These are phyloP conservation scores for Pythium brassicae DNA, from an alignment of 352 stramenopile species.

Conservation along the genomic window DNA sequence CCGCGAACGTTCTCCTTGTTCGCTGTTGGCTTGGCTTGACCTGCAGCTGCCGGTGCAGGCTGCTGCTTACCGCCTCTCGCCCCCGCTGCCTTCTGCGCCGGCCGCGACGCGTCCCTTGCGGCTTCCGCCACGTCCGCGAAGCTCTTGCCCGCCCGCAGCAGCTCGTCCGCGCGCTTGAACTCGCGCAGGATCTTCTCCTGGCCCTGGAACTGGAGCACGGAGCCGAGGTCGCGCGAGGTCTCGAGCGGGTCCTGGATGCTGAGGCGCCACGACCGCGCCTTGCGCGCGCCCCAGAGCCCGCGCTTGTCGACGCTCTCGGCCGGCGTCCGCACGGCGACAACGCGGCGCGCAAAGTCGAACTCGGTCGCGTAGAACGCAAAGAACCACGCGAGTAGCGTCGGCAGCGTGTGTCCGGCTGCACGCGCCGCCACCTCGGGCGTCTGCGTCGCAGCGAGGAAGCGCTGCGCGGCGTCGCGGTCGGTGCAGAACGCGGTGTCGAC, in stretches of 20 bases:
- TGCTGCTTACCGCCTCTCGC: slow-evolving; percentile 4
- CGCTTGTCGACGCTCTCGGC: slow-evolving; percentile 32
- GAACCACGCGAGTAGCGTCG: slow-evolving; percentile 91
- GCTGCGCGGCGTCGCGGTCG: slow-evolving; percentile 28
- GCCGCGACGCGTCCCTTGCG: slow-evolving; percentile 9
- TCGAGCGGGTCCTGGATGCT: slow-evolving; percentile 87
- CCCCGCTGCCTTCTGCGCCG: slow-evolving; percentile 6
- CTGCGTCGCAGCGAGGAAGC: slow-evolving; percentile 29
- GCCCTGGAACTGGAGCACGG: slow-evolving; percentile 60
- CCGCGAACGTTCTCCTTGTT: slow-evolving; percentile 4
- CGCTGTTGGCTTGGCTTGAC: neutral
- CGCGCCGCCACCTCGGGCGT: neutral
- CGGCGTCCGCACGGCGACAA: slow-evolving; percentile 89
- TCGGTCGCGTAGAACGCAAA: slow-evolving; percentile 96
- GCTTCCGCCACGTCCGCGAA: slow-evolving; percentile 41
- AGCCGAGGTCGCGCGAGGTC: slow-evolving; percentile 69
- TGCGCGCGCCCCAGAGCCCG: slow-evolving; percentile 34
- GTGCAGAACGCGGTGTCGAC: slow-evolving; percentile 76
- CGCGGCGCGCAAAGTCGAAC: slow-evolving; percentile 94
- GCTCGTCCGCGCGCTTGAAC: slow-evolving; percentile 46
- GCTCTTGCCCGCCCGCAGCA: slow-evolving; percentile 43
- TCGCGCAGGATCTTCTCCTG: slow-evolving; percentile 65
- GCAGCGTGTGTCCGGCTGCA: slow-evolving; percentile 24
- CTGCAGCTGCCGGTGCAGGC: too few relatives aligned
- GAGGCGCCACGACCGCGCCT: slow-evolving; percentile 72